Evolutionary conservation across 805 yeast species (phyloP), one percentile per base, ranked within the genome.

Genomic region (Nematodospora valgi): DNA sequence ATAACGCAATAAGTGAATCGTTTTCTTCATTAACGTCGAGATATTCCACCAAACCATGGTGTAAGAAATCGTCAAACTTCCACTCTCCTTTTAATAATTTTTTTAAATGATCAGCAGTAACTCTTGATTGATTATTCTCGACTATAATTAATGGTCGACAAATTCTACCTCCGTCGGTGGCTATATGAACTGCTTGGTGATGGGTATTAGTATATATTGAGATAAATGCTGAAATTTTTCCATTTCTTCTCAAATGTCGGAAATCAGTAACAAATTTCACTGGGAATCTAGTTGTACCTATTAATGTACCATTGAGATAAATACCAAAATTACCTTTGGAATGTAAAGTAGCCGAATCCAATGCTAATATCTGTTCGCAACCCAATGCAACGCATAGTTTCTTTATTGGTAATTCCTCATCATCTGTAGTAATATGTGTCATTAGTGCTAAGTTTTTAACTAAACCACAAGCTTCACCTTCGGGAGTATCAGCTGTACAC

Each of bases 381-480:
- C 98, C 98, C 35, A 93, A 69, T 18, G 82, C 65, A 47, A 69
- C 84, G 52, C 97, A 87, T 22, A 89, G 66, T 37, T 75, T 76
- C 43, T 72, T 76, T 25, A 93, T 78, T 12, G 98, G 98, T 7
- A 72, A 85, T 52, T 91, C 97, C 59, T 93, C 98, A 50, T 87
- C 97, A 62, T 93, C 98, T 1, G 98, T 91, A 4, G 98, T 93
- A 52, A 93, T 93, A 62, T 93, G 98, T 8, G 98, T 93, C 98
- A 93, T 93, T 30, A 93, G 72, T 1, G 98, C 98, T 58, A 93
- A 70, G 56, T 93, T 93, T 64, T 93, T 93, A 23, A 93, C 98
- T 60, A 93, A 74, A 54, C 98, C 98, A 78, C 98, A 93, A 0
- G 98, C 98, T 64, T 93, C 98, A 73, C 98, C 98, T 74, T 93